Conservation (phyloP, 1,284 basidiomycete genomes). For the Pulveroboletus sp. region DNA sequence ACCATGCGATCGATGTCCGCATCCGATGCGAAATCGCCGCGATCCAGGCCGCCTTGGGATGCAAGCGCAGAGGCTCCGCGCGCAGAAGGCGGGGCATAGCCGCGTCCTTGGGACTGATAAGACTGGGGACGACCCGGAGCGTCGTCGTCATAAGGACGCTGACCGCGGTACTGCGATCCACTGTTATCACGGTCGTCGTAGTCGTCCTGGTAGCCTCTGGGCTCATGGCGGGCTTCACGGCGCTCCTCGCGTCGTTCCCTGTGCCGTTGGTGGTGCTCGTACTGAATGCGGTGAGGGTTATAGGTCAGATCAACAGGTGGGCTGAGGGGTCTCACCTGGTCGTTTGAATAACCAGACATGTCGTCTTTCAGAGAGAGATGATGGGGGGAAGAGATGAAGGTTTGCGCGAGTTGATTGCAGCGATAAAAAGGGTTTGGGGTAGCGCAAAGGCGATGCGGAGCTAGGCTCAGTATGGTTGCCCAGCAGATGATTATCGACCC, state of each 20-base stretch:
- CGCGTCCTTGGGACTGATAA: background rate
- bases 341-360: constrained; percentile 21
- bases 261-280: constrained; percentile 8
- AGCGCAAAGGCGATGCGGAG: constrained; percentile 8
- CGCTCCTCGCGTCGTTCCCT: constrained; percentile 20
- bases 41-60: constrained; percentile 25
- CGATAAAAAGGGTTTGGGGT: constrained; percentile 1
- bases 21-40: constrained; percentile 33
- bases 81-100: constrained; percentile 12
- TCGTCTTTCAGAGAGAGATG: background rate
- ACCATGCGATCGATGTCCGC: constrained; percentile 30
- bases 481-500: background rate
- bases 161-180: constrained; percentile 1
- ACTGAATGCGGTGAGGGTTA: background rate
- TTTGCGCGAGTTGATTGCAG: background rate
- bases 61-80: background rate
- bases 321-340: background rate
- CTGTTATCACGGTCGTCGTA: background rate
- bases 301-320: background rate
- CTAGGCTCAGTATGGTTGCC: background rate
- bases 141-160: constrained; percentile 4
- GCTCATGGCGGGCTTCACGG: constrained; percentile 5
- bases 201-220: background rate
- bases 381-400: background rate
- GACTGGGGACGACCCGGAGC: background rate